Conservation (phyloP, 495 filamentous ascomycete genomes). For the Haplographium delicatum region DNA sequence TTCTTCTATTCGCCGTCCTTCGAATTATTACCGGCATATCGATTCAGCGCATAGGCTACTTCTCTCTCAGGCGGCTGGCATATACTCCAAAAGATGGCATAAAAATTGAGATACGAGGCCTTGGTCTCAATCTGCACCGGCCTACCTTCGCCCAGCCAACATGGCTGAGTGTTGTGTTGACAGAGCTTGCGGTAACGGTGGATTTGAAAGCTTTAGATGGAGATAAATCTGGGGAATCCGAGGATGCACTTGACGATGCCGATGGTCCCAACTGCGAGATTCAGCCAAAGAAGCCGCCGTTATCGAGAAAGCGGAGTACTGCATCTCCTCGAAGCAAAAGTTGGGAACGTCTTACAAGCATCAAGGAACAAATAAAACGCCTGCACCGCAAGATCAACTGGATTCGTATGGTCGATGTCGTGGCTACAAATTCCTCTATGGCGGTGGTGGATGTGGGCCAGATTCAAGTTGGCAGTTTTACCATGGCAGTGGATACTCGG, state of each 20-base stretch:
- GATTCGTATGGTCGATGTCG: slow-evolving; percentile 84
- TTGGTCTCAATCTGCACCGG: slow-evolving; percentile 82
- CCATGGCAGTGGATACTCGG: slow-evolving; percentile 83
- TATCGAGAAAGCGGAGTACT: slow-evolving; percentile 9
- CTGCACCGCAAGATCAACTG: slow-evolving; percentile 83
- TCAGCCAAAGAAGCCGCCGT: slow-evolving; percentile 16
- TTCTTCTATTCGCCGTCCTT: slow-evolving; percentile 88
- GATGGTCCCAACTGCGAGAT: slow-evolving; percentile 19
- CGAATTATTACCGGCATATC: slow-evolving; percentile 91
- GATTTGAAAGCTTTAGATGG: slow-evolving; percentile 61
- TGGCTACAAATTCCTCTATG: slow-evolving; percentile 73
- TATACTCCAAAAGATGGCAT: slow-evolving; percentile 84
- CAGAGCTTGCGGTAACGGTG: slow-evolving; percentile 76
- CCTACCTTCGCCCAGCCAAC: slow-evolving; percentile 96
- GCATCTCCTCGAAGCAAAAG: slow-evolving; percentile 54
- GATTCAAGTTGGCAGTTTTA: slow-evolving; percentile 77
- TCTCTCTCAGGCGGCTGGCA: slow-evolving; percentile 81
- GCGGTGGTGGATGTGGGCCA: slow-evolving; percentile 74
- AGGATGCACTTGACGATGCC: slow-evolving; percentile 21
- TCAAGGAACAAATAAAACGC: slow-evolving; percentile 80
- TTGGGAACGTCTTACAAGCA: slow-evolving; percentile 67
- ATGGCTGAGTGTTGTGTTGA: slow-evolving; percentile 87
- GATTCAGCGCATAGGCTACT: slow-evolving; percentile 90
- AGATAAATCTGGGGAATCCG: slow-evolving; percentile 27
- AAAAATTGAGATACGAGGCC: slow-evolving; percentile 80